phyloP scores from a whole-genome alignment of 768 basidiomycete genomes.

The Collybia nuda region DNA sequence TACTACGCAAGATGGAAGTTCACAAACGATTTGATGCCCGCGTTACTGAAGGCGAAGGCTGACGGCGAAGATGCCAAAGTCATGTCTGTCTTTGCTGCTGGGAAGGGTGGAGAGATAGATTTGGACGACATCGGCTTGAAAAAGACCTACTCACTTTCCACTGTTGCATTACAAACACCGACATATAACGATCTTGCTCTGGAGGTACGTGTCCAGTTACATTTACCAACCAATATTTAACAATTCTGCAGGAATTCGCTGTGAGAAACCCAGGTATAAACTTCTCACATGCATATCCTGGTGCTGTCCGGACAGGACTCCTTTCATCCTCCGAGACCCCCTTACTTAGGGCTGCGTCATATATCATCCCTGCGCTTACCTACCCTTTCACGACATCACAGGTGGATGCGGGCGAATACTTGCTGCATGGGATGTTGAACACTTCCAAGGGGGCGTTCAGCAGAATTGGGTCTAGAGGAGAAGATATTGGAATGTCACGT shows the following conservation, averaged over 20 bases:
- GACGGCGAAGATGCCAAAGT: conserved; percentile 50
- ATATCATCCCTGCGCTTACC: conserved; percentile 15
- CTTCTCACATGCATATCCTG: conserved; percentile 45
- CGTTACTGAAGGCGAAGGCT: conserved; percentile 40
- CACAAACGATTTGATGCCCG: conserved; percentile 42
- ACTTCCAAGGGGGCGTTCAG: conserved; percentile 18
- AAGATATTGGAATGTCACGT: conserved; percentile 6
- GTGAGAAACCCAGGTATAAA: conserved; percentile 36
- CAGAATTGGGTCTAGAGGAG: conserved; percentile 4
- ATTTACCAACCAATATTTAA: neutral
- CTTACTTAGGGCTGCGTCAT: conserved; percentile 9
- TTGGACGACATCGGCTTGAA: conserved; percentile 53
- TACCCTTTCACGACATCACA: conserved; percentile 19
- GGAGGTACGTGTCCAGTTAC: conserved; percentile 29
- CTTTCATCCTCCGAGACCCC: conserved; percentile 13
- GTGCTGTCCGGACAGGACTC: conserved; percentile 30
- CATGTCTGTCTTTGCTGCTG: conserved; percentile 40
- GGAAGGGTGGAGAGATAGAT: conserved; percentile 32
- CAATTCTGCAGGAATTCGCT: conserved; percentile 31
- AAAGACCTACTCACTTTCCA: conserved; percentile 36
- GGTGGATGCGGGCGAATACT: conserved; percentile 28
- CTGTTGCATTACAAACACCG: conserved; percentile 30
- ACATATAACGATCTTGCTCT: conserved; percentile 58
- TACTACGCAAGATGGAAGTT: conserved; percentile 53
- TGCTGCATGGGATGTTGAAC: conserved; percentile 28